Base-by-base conservation (phyloP, 2,329 filamentous ascomycete species). In the Emergomyces orientalis region DNA sequence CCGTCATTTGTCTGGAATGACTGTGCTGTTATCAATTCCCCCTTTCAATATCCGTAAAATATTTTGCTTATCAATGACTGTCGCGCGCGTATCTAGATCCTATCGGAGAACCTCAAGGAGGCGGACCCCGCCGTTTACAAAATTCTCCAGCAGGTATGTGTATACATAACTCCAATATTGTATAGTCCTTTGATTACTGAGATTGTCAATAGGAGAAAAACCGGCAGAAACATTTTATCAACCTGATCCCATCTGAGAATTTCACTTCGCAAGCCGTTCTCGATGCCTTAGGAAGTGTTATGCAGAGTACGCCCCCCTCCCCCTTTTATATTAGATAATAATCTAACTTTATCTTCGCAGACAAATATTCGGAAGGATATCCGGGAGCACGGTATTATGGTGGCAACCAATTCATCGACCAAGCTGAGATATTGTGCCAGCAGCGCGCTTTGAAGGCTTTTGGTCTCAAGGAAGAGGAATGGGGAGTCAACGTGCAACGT, bases 281-380 rank as follows among this genome's bases (percentile, higher is more conserved):
- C 62, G 91, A 96, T 81, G 90, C 91, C 41, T 81, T 96, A 65
- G 91, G 91, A 68, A 96, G 91, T 81, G 88, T 92, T 61, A 96
- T 96, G 91, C 91, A 96, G 77, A 96, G 90, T 78, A 61, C 54
- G n/a, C 57, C 47, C 27, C 34, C 25, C 2, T 11, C 25, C 73
- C 71, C 43, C 47, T 56, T 8, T 11, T 19, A 55, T 14, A 22
- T 17, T 22, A 30, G 51, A 34, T 74, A 71, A 63, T 70, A 72
- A 69, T 72, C 71, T 68, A 70, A 75, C 67, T 74, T 72, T 7
- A 65, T 71, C 72, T 77, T 64, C 68, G 5, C 75, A 89, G 90
- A 97, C 79, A 97, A 99, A 77, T 99, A 99, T 80, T 97, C 94
- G 0, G 94, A 99, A 77, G 94, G 94, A 60, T 99, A 99, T 72